Percentiles rank a stretch among this genome's conserved stretches.
phyloP scores from a whole-genome alignment of 1,139 yeast genomes.

The Yamadazyma dendronema region DNA sequence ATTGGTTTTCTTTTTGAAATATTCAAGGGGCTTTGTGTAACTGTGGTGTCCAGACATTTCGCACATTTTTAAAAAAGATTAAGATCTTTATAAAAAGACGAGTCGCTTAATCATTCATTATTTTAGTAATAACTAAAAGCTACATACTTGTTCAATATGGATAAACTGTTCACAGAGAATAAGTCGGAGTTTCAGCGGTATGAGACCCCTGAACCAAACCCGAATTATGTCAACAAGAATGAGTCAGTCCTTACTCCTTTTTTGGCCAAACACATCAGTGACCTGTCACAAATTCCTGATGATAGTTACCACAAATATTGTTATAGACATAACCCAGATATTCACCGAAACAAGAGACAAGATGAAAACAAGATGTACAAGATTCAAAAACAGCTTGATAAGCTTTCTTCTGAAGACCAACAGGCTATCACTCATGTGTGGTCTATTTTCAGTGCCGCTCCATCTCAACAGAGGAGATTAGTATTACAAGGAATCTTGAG shows the following conservation, averaged over 20 bases:
- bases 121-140: no score
- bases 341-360: slow-evolving; percentile 65
- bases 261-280: slow-evolving; percentile 43
- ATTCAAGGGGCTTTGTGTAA: neutral
- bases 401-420: slow-evolving; percentile 59
- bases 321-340: slow-evolving; percentile 89
- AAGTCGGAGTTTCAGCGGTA: slow-evolving; percentile 1
- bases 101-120: neutral
- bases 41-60: slow-evolving; percentile 1
- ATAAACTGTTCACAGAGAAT: neutral
- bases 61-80: neutral
- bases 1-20: no score
- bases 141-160: neutral
- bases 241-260: slow-evolving; percentile 46
- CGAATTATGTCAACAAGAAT: slow-evolving; percentile 1
- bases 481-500: slow-evolving; percentile 81
- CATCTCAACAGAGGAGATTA: slow-evolving; percentile 63
- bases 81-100: neutral
- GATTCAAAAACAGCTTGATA: slow-evolving; percentile 59
- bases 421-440: slow-evolving; percentile 73
- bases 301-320: slow-evolving; percentile 68
- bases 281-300: slow-evolving; percentile 40
- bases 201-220: slow-evolving; percentile 6
- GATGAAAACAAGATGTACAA: slow-evolving; percentile 66
- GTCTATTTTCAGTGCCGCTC: slow-evolving; percentile 77